phyloP scores from a whole-genome alignment of 352 stramenopile species.

The Globisporangium canariense region DNA sequence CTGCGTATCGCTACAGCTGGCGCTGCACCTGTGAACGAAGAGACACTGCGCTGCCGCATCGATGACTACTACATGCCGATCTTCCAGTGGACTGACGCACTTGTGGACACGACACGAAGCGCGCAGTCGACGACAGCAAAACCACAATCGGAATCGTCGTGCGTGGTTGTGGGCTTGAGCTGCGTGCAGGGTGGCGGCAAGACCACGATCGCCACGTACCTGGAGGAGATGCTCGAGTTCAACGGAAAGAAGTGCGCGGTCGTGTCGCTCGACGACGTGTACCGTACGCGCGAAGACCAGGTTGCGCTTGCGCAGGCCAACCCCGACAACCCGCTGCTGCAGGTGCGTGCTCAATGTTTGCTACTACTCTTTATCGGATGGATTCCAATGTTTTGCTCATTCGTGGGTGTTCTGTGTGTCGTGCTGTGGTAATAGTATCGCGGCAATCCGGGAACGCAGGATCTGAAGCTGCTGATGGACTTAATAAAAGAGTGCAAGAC shows the following conservation, averaged over 20 bases:
- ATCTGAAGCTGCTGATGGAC: slow-evolving; percentile 60
- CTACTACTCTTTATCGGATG: background rate
- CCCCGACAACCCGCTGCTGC: slow-evolving; percentile 65
- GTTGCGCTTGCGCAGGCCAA: slow-evolving; percentile 56
- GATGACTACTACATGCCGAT: slow-evolving; percentile 78
- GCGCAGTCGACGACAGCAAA: slow-evolving; percentile 6
- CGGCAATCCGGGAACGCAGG: slow-evolving; percentile 81
- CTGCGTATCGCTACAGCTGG: slow-evolving; percentile 12
- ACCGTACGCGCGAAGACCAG: slow-evolving; percentile 65
- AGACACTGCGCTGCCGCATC: slow-evolving; percentile 43
- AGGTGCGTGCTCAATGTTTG: slow-evolving; percentile 32
- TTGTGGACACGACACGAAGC: slow-evolving; percentile 35
- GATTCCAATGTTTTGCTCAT: background rate
- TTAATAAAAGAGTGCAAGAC: slow-evolving; percentile 60
- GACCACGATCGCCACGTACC: slow-evolving; percentile 71
- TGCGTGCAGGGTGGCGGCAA: slow-evolving; percentile 85
- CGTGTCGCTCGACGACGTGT: slow-evolving; percentile 84
- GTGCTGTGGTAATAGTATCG: slow-evolving; percentile 41
- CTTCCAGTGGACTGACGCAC: slow-evolving; percentile 63
- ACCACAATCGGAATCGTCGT: slow-evolving; percentile 17
- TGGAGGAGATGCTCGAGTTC: slow-evolving; percentile 54
- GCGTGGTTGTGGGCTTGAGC: slow-evolving; percentile 75
- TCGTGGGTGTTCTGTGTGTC: background rate
- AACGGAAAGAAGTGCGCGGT: slow-evolving; percentile 64
- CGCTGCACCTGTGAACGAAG: slow-evolving; percentile 31